These are phyloP conservation scores for Sugiyamaella pinicola DNA, from an alignment of 1,139 yeast species.

Conservation along the genomic window DNA sequence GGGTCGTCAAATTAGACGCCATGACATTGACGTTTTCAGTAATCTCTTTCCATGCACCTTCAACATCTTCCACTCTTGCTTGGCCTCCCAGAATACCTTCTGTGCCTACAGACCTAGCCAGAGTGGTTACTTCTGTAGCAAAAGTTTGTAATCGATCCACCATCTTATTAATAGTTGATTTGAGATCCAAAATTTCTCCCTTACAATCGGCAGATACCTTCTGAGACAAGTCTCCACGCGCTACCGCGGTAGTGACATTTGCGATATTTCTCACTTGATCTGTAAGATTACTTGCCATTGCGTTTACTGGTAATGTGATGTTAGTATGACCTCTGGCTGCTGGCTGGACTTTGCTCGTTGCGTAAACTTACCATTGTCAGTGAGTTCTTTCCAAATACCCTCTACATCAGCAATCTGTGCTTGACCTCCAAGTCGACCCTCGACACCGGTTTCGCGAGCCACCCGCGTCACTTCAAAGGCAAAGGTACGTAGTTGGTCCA, in stretches of 20 bases:
- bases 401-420: conserved; percentile 82
- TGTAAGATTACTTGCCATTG: conserved; percentile 85
- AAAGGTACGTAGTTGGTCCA: conserved; percentile 82
- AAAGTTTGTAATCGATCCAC: conserved; percentile 86
- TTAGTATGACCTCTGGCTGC: no score
- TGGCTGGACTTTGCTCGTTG: no score
- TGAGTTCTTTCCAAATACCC: conserved; percentile 87
- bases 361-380: no score
- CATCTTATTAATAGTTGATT: conserved; percentile 79
- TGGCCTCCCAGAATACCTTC: conserved; percentile 89
- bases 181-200: conserved; percentile 81
- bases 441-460: conserved; percentile 88
- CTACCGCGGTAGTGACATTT: conserved; percentile 89
- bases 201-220: conserved; percentile 88
- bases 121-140: conserved; percentile 85
- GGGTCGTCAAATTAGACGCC: conserved; percentile 88
- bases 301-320: conserved; percentile 53
- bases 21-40: conserved; percentile 86
- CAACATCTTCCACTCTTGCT: conserved; percentile 89
- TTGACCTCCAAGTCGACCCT: conserved; percentile 85
- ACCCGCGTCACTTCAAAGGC: conserved; percentile 88
- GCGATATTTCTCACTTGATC: conserved; percentile 89
- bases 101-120: conserved; percentile 88
- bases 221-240: conserved; percentile 83
- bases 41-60: conserved; percentile 92